A percentile compares a stretch with the other conserved stretches of the same genome.
Conservation (phyloP, 495 filamentous ascomycete genomes). For the Xylaria acuta region DNA sequence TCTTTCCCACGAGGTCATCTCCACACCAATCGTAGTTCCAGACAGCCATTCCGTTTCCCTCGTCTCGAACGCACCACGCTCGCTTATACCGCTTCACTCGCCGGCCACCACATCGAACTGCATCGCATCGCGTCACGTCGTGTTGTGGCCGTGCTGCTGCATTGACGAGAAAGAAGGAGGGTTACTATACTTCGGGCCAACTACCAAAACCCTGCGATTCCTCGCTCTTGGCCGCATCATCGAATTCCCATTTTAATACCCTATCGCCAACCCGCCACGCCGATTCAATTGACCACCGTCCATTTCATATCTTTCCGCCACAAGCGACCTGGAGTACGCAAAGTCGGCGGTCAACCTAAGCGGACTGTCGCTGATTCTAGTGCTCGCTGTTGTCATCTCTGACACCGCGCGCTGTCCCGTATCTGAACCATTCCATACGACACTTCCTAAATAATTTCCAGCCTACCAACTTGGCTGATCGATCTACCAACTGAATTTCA, state of each 20-base stretch:
- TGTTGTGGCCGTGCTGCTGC: conserved; percentile 5
- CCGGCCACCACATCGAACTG: background rate
- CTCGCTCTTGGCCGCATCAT: conserved; percentile 10
- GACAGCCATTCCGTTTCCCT: conserved; percentile 8
- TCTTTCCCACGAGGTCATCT: conserved; percentile 9
- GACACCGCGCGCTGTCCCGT: background rate
- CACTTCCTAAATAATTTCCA: background rate
- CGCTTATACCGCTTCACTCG: conserved; percentile 18
- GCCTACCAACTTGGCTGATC: too few species aligned
- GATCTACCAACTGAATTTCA: background rate
- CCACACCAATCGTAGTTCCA: conserved; percentile 10
- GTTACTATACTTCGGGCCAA: background rate
- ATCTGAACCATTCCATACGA: background rate
- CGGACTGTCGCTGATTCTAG: conserved; percentile 7
- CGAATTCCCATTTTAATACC: background rate
- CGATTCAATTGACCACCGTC: background rate
- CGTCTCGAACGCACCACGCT: conserved; percentile 19
- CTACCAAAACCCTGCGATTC: background rate
- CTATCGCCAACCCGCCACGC: background rate
- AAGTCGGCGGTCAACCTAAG: background rate
- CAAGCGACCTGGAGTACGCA: background rate
- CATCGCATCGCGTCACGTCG: background rate
- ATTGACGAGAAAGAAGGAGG: conserved; percentile 2
- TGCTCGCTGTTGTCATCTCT: background rate
- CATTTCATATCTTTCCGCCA: background rate